These are phyloP conservation scores for Gomphus bonarii DNA, from an alignment of 1,284 basidiomycete genomes.

Conservation along the genomic window DNA sequence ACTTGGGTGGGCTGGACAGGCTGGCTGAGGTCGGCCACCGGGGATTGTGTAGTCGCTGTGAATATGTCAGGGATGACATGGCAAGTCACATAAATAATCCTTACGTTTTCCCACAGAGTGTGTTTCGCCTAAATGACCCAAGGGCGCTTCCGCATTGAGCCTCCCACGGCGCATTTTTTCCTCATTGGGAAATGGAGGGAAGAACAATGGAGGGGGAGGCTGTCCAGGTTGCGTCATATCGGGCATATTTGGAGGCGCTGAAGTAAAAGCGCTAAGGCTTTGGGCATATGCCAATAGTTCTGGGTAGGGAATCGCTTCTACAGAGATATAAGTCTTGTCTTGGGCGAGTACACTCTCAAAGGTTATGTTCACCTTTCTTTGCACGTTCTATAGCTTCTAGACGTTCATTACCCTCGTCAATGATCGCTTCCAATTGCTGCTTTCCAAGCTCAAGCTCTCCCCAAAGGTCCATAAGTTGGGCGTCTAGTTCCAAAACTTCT, in stretches of 20 bases:
- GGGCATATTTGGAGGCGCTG: constrained; percentile 75
- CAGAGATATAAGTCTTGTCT: constrained; percentile 1
- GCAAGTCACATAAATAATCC: constrained; percentile 16
- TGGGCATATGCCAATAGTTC: constrained; percentile 73
- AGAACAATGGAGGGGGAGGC: constrained; percentile 65
- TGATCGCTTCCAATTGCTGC: constrained; percentile 51
- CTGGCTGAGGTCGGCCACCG: background rate
- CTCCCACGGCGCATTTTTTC: constrained; percentile 75
- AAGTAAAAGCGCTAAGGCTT: constrained; percentile 71
- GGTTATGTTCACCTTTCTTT: constrained; percentile 44
- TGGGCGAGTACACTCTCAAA: background rate
- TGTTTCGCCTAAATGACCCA: constrained; percentile 66
- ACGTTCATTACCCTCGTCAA: constrained; percentile 61
- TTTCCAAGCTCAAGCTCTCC: constrained; percentile 52
- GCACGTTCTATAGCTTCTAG: constrained; percentile 59
- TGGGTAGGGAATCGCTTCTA: constrained; percentile 68
- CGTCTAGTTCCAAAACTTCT: constrained; percentile 58
- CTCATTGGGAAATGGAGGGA: constrained; percentile 79
- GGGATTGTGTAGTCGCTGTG: constrained; percentile 4
- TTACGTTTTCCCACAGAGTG: constrained; percentile 66
- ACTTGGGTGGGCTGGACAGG: background rate
- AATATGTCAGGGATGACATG: background rate
- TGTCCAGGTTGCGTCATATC: constrained; percentile 55
- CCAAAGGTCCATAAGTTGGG: constrained; percentile 55
- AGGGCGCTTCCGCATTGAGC: constrained; percentile 65